phyloP scores from a whole-genome alignment of 768 basidiomycete genomes.

The Lactarius sanguifluus region DNA sequence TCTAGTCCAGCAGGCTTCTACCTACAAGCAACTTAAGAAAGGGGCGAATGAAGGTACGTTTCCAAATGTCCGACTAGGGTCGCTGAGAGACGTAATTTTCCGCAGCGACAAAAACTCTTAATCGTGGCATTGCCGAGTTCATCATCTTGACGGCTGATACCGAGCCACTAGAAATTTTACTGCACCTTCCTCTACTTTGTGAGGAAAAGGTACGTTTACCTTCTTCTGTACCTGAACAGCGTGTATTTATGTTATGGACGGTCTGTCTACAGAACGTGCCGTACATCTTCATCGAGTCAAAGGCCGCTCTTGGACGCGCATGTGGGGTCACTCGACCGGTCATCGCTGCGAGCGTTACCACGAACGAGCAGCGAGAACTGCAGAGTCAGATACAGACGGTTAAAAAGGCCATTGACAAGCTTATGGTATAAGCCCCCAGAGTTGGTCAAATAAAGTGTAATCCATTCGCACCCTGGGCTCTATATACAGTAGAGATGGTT shows the following conservation, averaged over 20 bases:
- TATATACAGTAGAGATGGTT: not conserved
- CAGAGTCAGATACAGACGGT: slow-evolving; percentile 84
- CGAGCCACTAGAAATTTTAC: slow-evolving; percentile 94
- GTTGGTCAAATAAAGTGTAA: slow-evolving; percentile 8
- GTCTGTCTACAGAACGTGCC: slow-evolving; percentile 77
- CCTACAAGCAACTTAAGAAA: slow-evolving; percentile 98
- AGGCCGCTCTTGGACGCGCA: slow-evolving; percentile 93
- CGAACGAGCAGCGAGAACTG: slow-evolving; percentile 90
- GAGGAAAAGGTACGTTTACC: slow-evolving; percentile 84
- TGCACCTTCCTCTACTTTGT: slow-evolving; percentile 95
- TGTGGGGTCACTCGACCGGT: slow-evolving; percentile 95
- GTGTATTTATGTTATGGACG: not conserved
- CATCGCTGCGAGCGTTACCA: slow-evolving; percentile 95
- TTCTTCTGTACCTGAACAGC: not conserved
- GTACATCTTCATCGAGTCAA: slow-evolving; percentile 92
- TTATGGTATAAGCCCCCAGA: slow-evolving; percentile 42
- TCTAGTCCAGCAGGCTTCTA: slow-evolving; percentile 90
- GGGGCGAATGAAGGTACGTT: slow-evolving; percentile 93
- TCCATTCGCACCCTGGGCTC: not conserved
- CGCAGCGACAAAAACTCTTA: slow-evolving; percentile 93
- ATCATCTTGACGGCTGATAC: slow-evolving; percentile 96
- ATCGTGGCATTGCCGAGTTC: slow-evolving; percentile 97
- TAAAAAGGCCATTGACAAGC: slow-evolving; percentile 79
- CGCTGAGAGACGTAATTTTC: not conserved
- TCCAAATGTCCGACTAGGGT: not conserved